A percentile compares a stretch with the other conserved stretches of the same genome.
Evolutionary conservation across 495 filamentous ascomycete species (phyloP).

Genomic region (Daldinia grandis): DNA sequence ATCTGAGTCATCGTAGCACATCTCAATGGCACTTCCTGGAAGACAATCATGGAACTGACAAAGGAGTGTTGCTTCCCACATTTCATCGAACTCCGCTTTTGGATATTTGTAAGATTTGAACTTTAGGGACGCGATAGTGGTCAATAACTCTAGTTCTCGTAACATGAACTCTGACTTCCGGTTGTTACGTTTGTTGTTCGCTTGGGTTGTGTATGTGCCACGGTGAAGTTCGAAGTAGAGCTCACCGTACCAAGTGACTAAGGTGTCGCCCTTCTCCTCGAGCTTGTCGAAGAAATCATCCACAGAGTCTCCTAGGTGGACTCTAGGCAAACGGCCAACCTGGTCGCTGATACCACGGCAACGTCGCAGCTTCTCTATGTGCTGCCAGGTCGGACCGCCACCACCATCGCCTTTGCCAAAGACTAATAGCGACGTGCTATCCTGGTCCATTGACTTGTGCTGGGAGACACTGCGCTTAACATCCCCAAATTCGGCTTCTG

Average conservation of each 20-base stretch:
- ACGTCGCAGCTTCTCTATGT: constrained; percentile 93
- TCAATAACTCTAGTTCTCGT: constrained; percentile 86
- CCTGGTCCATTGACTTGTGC: constrained; percentile 94
- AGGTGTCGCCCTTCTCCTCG: constrained; percentile 77
- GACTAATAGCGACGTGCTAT: constrained; percentile 84
- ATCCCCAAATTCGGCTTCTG: constrained; percentile 93
- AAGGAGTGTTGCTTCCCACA: constrained; percentile 88
- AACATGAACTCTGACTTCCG: constrained; percentile 83
- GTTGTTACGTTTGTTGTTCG: constrained; percentile 96
- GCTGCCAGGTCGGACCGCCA: constrained; percentile 91
- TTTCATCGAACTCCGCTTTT: constrained; percentile 86
- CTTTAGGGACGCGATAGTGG: constrained; percentile 81
- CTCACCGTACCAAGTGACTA: constrained; percentile 97
- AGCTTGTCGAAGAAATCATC: constrained; percentile 93
- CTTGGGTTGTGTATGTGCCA: constrained; percentile 95
- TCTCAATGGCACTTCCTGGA: constrained; percentile 93
- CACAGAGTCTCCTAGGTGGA: constrained; percentile 91
- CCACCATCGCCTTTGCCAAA: constrained; percentile 98
- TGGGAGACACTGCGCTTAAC: constrained; percentile 88
- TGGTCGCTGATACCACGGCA: constrained; percentile 93
- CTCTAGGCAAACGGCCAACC: constrained; percentile 80
- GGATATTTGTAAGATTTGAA: constrained; percentile 82
- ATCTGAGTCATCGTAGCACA: constrained; percentile 95
- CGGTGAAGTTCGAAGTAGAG: constrained; percentile 97
- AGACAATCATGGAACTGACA: constrained; percentile 98